Conservation (phyloP, 2,329 filamentous ascomycete species). For the Remersonia thermophila region DNA sequence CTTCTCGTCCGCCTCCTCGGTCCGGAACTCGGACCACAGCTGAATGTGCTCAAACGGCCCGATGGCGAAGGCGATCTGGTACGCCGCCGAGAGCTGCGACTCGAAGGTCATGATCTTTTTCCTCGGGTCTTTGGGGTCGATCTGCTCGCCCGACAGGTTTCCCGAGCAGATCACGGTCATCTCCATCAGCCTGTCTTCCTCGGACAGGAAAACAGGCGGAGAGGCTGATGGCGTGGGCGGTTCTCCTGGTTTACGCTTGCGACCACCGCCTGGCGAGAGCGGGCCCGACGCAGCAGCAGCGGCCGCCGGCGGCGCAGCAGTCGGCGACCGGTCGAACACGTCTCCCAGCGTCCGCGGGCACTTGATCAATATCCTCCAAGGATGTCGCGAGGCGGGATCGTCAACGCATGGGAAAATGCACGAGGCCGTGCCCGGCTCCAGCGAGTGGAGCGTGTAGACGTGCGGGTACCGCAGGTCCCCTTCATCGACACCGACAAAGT, state of each 20-base stretch:
- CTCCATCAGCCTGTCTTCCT: constrained; percentile 79
- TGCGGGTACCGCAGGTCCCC: constrained; percentile 79
- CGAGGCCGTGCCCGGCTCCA: constrained; percentile 65
- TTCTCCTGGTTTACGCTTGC: constrained; percentile 30
- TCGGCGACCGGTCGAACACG: constrained; percentile 41
- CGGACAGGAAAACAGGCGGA: constrained; percentile 31
- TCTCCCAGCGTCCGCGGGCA: constrained; percentile 81
- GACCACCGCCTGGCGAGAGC: constrained; percentile 17
- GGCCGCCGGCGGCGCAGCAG: constrained; percentile 30
- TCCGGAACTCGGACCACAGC: constrained; percentile 70
- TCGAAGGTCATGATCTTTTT: constrained; percentile 85
- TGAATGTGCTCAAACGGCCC: constrained; percentile 93
- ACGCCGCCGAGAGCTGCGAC: constrained; percentile 60
- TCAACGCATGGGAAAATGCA: constrained; percentile 92
- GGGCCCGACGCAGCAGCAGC: constrained; percentile 10
- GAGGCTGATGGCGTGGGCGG: constrained; percentile 11
- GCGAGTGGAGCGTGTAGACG: constrained; percentile 73
- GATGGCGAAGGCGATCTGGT: constrained; percentile 85
- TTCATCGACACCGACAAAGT: constrained; percentile 78
- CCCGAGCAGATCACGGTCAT: constrained; percentile 87
- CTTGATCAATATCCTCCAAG: constrained; percentile 80
- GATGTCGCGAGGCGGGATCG: constrained; percentile 65
- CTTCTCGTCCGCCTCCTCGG: constrained; percentile 83
- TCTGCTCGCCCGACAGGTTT: constrained; percentile 69
- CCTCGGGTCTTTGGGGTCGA: constrained; percentile 62